Conservation (phyloP, 75 land plant species). For the Isoetes taiwanensis region DNA sequence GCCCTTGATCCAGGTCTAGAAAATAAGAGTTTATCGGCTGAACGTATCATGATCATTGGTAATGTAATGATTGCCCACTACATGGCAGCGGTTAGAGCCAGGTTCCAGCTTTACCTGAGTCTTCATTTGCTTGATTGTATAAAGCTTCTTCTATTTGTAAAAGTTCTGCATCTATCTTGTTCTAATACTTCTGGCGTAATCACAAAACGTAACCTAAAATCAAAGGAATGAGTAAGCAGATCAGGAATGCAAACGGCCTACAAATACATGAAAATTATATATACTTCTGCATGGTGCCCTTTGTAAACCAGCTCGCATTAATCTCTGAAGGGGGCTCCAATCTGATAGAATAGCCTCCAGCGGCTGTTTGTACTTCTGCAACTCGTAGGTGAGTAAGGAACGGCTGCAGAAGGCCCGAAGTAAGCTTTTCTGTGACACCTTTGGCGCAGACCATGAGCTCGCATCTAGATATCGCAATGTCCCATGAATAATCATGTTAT, state of each 20-base stretch:
- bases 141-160: constrained; percentile 17
- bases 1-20: too few species aligned
- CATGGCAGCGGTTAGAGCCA: too few species aligned
- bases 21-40: too few species aligned
- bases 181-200: constrained; percentile 19
- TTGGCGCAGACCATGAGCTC: constrained; percentile 8
- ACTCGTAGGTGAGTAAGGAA: constrained; percentile 14
- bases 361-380: constrained; percentile 8
- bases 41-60: too few species aligned
- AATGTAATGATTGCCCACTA: too few species aligned
- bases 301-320: constrained; percentile 18
- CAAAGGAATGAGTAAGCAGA: background rate
- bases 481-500: too few species aligned
- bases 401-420: constrained; percentile 11
- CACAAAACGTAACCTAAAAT: constrained; percentile 4
- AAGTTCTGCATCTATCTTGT: constrained; percentile 12
- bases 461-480: too few species aligned
- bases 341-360: constrained; percentile 5
- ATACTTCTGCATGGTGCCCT: constrained; percentile 18
- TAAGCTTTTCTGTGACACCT: constrained; percentile 14
- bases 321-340: constrained; percentile 8
- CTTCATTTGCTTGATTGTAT: too few species aligned
- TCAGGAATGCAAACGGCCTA: background rate
- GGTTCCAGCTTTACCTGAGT: too few species aligned
- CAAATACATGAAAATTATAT: background rate